A percentile compares a stretch with the other conserved stretches of the same genome.
These are phyloP conservation scores for Trichoderma sp. DNA, from an alignment of 2,329 filamentous ascomycete genomes.

Conservation along the genomic window DNA sequence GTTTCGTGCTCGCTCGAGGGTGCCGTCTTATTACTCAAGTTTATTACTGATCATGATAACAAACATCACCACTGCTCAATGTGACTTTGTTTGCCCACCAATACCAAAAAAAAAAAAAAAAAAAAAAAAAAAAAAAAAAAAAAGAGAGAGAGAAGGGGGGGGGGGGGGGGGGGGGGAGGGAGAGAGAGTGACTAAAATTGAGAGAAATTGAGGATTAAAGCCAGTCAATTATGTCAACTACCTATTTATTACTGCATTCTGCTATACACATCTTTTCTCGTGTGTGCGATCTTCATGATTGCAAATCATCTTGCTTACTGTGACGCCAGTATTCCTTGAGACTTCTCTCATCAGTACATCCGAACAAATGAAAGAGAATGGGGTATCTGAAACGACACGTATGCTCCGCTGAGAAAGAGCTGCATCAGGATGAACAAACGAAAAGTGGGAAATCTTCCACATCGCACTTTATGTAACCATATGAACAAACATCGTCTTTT, in stretches of 20 bases:
- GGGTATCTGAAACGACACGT: slow-evolving; percentile 17
- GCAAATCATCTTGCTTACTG: background rate
- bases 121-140: background rate
- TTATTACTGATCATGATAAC: background rate
- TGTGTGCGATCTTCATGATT: background rate
- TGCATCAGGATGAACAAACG: background rate
- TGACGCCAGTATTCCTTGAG: background rate
- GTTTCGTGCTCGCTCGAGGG: background rate
- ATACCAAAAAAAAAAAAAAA: background rate
- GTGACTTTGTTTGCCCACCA: background rate
- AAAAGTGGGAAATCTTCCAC: background rate
- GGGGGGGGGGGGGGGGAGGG: too few species aligned
- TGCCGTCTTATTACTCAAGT: background rate
- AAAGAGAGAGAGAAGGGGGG: too few species aligned
- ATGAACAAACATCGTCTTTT: background rate
- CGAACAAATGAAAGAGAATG: slow-evolving; percentile 11
- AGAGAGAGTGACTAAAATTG: background rate
- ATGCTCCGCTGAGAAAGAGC: slow-evolving; percentile 2
- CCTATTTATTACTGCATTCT: background rate
- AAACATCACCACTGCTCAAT: background rate
- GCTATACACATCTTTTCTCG: background rate
- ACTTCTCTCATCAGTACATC: background rate
- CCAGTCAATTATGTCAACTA: background rate
- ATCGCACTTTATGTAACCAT: background rate
- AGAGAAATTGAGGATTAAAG: background rate